Base-by-base conservation (phyloP, 805 yeast genomes). In the Barnettozyma botsteinii region DNA sequence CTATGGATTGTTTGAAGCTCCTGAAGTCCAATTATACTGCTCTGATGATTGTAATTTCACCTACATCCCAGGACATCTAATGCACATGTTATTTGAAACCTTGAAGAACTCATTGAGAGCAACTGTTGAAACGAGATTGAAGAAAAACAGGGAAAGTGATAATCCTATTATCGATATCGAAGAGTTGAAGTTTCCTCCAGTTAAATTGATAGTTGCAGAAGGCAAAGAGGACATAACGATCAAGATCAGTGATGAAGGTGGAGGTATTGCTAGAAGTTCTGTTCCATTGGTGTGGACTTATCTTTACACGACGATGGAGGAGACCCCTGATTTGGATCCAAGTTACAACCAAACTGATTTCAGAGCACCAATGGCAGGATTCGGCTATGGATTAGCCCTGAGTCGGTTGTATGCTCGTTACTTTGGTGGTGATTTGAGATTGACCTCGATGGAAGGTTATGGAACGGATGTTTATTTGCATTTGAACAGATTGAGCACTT, bases 381-480 rank as follows among this genome's bases (percentile, higher is more conserved):
- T 84, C 50, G 96, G 96, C 22, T 89, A 87, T 55, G 96, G 96
- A 0, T 69, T 87, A 51, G 95, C 96, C 2, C 79, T 88, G 40
- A 81, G 93, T 35, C 64, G 96, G 43, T 69, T 87, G 28, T 88
- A 88, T 51, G 89, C 96, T 2, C 79, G 89, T 47, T 87, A 87
- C 59, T 87, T 88, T 57, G 95, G 95, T 7, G 95, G 95, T 4
- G 96, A 88, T 53, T 72, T 87, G 60, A 83, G 82, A 56, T 70
- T 88, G 53, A 87, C 86, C 41, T 77, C 87, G 25, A 85, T 88
- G 95, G 96, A 87, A 61, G 95, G 95, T 8, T 85, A 87, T 55
- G 96, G 96, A 13, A 87, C 96, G 1, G 96, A 87, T 57, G 96
- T 85, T 2, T 88, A 87, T 54, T 61, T 88, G 55, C 96, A 88